phyloP scores from a whole-genome alignment of 1,284 basidiomycete species.

The Irpex sp. region DNA sequence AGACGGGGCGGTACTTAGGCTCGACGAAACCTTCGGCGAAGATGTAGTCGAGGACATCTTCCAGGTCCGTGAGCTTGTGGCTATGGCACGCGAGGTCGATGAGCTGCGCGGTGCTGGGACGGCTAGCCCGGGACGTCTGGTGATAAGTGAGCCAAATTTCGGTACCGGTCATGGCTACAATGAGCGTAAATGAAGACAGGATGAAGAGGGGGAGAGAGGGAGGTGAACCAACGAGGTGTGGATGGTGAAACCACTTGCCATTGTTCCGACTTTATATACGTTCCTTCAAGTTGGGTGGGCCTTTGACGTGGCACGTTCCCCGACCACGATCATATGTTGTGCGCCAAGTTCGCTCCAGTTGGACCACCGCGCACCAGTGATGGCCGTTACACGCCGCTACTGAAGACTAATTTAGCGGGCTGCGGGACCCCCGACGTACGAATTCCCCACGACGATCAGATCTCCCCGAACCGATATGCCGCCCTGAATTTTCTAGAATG shows the following conservation, averaged over 20 bases:
- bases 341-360: background rate
- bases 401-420: background rate
- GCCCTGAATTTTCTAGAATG: background rate
- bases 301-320: background rate
- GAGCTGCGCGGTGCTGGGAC: conserved; percentile 40
- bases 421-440: background rate
- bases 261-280: background rate
- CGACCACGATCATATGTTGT: background rate
- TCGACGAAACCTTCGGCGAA: conserved; percentile 45
- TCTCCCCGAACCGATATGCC: background rate
- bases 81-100: conserved; percentile 40
- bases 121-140: conserved; percentile 37
- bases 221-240: background rate
- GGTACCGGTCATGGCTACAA: conserved; percentile 25
- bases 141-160: conserved; percentile 47
- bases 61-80: conserved; percentile 37
- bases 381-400: background rate
- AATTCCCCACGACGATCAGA: background rate
- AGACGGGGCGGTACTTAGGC: conserved; percentile 34
- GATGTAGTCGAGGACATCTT: conserved; percentile 46
- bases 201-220: background rate
- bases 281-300: background rate
- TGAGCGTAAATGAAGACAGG: background rate
- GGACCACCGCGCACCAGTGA: background rate
- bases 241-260: background rate